Base-by-base conservation (phyloP, 305 asterid genomes). In the Fraxinus angustifolia region DNA sequence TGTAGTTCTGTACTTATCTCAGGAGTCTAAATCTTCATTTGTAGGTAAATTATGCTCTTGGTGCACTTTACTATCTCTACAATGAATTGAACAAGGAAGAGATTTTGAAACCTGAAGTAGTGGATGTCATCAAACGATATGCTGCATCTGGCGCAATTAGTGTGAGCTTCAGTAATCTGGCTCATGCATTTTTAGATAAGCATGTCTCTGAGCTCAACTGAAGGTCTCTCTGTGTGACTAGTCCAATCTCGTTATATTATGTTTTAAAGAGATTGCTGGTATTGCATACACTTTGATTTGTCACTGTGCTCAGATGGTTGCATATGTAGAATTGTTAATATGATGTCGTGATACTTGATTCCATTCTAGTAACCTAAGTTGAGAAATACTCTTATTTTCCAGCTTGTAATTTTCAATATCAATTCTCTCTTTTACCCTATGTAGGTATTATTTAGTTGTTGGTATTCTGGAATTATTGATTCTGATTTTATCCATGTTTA, bases 41-140 rank as follows among this genome's bases (percentile, higher is more conserved):
- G 83, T 79, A 94, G 96, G 97, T 93, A 79, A 95, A 85, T 82
- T 92, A 91, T 83, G 91, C 97, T 50, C 85, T 95, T 7, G 94
- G 93, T 48, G 90, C 97, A 68, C 83, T 95, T 62, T 91, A 92
- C 87, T 93, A 93, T 87, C 92, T 95, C 8, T 91, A 94, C 85
- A 87, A 85, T 83, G 88, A 86, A 77, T 88, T 90, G 6, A 90
- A 86, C 35, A 86, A 90, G 90, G 85, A 86, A 77, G 96, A 91
- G 40, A 90, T 93, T 35, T 84, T 93, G 90, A 95, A 90, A 86
- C 92, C 97, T 4, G 97, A 93, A 86, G 88, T 93, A 33, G 87
- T 92, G 79, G 97, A 92, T 50, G 93, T 88, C 40, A 85, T 95
- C 70, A 84, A 87, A 81, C 87, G 94, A 80, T 92, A 89, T 84